These are phyloP conservation scores for Coprinopsis marcescibilis DNA, from an alignment of 768 basidiomycete species.

Conservation along the genomic window DNA sequence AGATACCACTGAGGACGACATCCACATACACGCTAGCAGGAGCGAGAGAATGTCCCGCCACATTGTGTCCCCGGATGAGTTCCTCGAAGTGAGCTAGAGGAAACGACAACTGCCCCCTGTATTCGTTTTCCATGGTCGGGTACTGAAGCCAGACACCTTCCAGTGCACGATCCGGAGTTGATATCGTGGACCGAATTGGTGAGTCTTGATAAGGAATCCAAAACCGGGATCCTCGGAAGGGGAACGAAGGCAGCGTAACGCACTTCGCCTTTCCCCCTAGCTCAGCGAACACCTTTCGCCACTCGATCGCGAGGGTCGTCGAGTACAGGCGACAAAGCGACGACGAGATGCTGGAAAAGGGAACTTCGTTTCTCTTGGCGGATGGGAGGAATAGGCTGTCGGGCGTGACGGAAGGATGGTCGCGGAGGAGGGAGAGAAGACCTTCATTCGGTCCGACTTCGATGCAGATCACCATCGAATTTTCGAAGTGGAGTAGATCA, in stretches of 20 bases:
- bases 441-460: slow-evolving; percentile 64
- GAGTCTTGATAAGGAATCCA: not conserved
- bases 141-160: slow-evolving; percentile 31
- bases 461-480: slow-evolving; percentile 43
- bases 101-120: slow-evolving; percentile 46
- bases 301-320: slow-evolving; percentile 35
- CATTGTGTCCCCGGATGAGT: slow-evolving; percentile 53
- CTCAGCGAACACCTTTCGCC: slow-evolving; percentile 51
- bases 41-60: slow-evolving; percentile 50
- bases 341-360: slow-evolving; percentile 39
- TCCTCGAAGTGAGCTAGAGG: slow-evolving; percentile 37
- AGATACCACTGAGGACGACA: slow-evolving; percentile 35
- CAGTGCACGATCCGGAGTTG: not conserved
- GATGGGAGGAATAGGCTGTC: slow-evolving; percentile 41
- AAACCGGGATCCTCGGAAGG: slow-evolving; percentile 48
- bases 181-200: not conserved
- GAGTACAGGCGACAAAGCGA: slow-evolving; percentile 46
- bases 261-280: slow-evolving; percentile 30
- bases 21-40: slow-evolving; percentile 61
- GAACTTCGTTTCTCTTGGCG: slow-evolving; percentile 37
- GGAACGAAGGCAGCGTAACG: slow-evolving; percentile 46
- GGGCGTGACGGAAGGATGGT: slow-evolving; percentile 26
- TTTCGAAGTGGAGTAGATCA: slow-evolving; percentile 17
- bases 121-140: slow-evolving; percentile 30
- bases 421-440: slow-evolving; percentile 51